Conservation (phyloP, 805 yeast species). For the Jamesozyma spencerorum region DNA sequence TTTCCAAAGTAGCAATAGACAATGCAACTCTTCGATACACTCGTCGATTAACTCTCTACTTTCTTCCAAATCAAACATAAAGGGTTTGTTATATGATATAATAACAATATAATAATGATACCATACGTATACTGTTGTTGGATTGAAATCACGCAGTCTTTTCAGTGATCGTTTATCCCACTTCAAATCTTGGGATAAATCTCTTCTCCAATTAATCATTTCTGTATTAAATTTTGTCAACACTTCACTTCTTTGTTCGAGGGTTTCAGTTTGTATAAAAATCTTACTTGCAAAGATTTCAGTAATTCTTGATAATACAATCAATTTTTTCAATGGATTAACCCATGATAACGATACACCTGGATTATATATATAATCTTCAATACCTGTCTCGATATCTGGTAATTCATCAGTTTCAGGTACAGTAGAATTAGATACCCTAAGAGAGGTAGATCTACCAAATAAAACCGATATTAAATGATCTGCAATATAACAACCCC, state of each 20-base stretch:
- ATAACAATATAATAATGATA: constrained; percentile 46
- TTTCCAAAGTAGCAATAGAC: constrained; percentile 15
- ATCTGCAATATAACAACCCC: constrained; percentile 57
- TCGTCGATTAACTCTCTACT: constrained; percentile 18
- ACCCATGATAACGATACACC: constrained; percentile 18
- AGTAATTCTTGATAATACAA: constrained; percentile 31
- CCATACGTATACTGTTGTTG: constrained; percentile 39
- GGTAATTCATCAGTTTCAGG: constrained; percentile 50
- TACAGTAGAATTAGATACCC: constrained; percentile 47
- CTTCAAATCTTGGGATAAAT: constrained; percentile 35
- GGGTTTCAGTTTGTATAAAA: constrained; percentile 16
- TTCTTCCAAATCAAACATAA: constrained; percentile 27
- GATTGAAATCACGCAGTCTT: constrained; percentile 34
- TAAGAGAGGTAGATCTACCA: constrained; percentile 46
- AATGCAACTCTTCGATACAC: constrained; percentile 20
- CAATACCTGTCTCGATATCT: constrained; percentile 46
- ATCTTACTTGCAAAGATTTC: constrained; percentile 24
- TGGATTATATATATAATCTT: constrained; percentile 38
- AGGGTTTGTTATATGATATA: constrained; percentile 50
- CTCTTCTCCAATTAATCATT: constrained; percentile 39
- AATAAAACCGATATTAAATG: constrained; percentile 46
- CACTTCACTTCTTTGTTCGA: constrained; percentile 31
- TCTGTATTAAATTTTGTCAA: constrained; percentile 36
- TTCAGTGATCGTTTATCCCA: constrained; percentile 37
- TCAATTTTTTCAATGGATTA: constrained; percentile 31